Percentiles rank a stretch among this genome's conserved stretches.
Conservation (phyloP, 768 basidiomycete genomes). For the Suillus placidus region DNA sequence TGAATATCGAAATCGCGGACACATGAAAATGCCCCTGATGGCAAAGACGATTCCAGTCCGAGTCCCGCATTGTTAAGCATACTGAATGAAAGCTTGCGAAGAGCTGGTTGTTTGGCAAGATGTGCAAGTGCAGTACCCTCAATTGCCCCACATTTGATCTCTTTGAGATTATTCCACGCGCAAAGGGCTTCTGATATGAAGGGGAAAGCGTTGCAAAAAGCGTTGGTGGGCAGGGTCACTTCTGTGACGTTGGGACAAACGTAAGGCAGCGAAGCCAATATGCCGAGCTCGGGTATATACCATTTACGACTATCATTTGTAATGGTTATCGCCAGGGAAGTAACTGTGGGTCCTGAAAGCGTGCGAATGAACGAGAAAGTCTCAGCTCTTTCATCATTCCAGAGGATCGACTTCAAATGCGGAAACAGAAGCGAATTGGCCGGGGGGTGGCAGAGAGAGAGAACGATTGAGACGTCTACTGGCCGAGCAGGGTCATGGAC, state of each 20-base stretch:
- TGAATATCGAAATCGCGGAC: conserved; percentile 6
- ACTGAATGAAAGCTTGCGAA: conserved; percentile 7
- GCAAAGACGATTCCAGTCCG: not conserved
- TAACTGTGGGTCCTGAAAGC: conserved; percentile 10
- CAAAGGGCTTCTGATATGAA: conserved; percentile 9
- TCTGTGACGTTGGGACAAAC: conserved; percentile 7
- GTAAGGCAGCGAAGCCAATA: conserved; percentile 9
- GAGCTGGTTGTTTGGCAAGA: not conserved
- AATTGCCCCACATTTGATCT: conserved; percentile 5
- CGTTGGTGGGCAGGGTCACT: not conserved
- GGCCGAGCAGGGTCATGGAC: not conserved
- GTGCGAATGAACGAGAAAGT: conserved; percentile 9
- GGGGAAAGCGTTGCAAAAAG: not conserved
- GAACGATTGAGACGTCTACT: conserved; percentile 4
- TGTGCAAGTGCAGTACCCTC: conserved; percentile 4
- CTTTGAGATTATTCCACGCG: conserved; percentile 5
- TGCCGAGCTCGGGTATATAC: conserved; percentile 1
- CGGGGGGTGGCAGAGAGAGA: conserved; percentile 8
- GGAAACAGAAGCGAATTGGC: conserved; percentile 7
- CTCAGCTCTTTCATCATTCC: conserved; percentile 9
- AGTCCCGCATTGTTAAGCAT: not conserved
- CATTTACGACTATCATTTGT: not conserved
- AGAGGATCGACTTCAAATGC: not conserved
- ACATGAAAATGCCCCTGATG: conserved; percentile 1
- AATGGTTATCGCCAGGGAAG: not conserved